Conservation (phyloP, 768 basidiomycete species). For the Cystobasidium tubakii region DNA sequence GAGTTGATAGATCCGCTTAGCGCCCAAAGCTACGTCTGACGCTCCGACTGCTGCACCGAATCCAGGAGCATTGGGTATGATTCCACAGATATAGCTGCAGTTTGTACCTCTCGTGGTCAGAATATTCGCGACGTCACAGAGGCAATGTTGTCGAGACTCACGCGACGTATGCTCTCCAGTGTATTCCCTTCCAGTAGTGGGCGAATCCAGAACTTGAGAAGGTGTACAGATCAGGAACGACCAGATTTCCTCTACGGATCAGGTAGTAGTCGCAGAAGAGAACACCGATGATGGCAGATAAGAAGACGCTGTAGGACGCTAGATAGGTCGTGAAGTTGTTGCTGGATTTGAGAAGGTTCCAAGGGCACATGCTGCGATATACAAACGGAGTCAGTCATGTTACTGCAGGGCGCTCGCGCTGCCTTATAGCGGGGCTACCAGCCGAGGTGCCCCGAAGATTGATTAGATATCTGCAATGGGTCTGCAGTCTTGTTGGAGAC, state of each 20-base stretch:
- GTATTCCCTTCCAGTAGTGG: constrained; percentile 53
- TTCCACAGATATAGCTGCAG: constrained; percentile 63
- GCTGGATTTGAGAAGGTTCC: constrained; percentile 47
- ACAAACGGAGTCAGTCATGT: constrained; percentile 29
- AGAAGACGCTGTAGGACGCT: constrained; percentile 72
- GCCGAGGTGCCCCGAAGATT: no score
- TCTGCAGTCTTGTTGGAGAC: no score
- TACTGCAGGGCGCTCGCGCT: no score
- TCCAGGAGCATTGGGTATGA: constrained; percentile 74
- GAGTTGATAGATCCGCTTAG: constrained; percentile 68
- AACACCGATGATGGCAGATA: constrained; percentile 69
- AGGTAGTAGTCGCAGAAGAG: constrained; percentile 75
- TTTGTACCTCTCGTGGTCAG: no score
- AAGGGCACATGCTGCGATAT: constrained; percentile 51
- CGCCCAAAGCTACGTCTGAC: constrained; percentile 58
- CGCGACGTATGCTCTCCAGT: constrained; percentile 42
- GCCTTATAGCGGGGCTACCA: no score
- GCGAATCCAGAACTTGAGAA: constrained; percentile 47
- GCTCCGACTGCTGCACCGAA: constrained; percentile 68
- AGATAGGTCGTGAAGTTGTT: constrained; percentile 75
- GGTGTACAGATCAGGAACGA: constrained; percentile 66
- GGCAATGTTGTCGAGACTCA: no score
- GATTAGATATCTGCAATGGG: no score
- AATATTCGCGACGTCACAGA: no score
- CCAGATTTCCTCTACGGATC: constrained; percentile 64